Evolutionary conservation across 306 rosid genomes (phyloP).

Genomic region (Chamaecrista fasciculata): DNA sequence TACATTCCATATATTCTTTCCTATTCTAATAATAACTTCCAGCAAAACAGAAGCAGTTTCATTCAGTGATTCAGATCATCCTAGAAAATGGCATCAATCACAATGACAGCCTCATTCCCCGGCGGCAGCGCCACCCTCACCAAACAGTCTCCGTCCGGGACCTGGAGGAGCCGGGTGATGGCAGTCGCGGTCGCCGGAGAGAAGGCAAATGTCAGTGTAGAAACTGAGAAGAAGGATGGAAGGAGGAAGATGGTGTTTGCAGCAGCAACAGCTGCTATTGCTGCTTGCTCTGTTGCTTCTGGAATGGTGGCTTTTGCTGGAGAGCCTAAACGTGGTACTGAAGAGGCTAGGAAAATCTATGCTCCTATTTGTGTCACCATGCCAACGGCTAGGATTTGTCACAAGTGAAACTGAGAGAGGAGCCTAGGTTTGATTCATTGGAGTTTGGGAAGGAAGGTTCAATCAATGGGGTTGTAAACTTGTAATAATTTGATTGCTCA

Average conservation of each 20-base stretch:
- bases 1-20: conserved; percentile 27
- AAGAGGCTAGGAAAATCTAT: conserved; percentile 51
- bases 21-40: background rate
- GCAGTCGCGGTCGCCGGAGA: conserved; percentile 16
- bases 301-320: conserved; percentile 35
- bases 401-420: conserved; percentile 32
- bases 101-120: conserved; percentile 42
- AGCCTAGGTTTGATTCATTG: background rate
- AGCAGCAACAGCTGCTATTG: conserved; percentile 29
- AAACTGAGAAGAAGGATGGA: conserved; percentile 29
- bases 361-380: conserved; percentile 52
- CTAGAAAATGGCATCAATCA: conserved; percentile 42
- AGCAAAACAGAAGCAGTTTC: background rate
- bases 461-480: too few species aligned
- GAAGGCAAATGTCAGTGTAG: conserved; percentile 13
- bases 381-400: conserved; percentile 53
- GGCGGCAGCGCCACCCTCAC: conserved; percentile 28
- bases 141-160: background rate
- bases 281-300: conserved; percentile 33
- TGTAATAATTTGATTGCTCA: too few species aligned
- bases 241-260: conserved; percentile 44
- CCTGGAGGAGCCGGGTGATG: conserved; percentile 15
- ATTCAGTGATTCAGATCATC: background rate
- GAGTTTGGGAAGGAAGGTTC: too few species aligned
- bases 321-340: conserved; percentile 37